Conservation (phyloP, 495 filamentous ascomycete species). For the Aspergillus homomorphus region DNA sequence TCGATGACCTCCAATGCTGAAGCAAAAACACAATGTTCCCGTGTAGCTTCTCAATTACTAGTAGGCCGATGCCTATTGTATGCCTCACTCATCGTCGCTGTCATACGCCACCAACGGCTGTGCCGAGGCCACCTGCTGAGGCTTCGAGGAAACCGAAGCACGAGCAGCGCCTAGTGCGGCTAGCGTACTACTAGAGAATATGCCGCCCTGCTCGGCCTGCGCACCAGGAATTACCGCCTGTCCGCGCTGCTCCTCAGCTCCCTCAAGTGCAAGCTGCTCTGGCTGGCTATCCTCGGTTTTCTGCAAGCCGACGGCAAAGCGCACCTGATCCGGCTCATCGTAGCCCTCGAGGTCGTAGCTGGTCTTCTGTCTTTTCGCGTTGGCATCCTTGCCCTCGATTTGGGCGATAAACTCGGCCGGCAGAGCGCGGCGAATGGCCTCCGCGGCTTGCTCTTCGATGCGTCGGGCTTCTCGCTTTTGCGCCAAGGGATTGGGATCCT, state of each 20-base stretch:
- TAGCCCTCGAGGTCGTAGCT: constrained; percentile 87
- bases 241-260: constrained; percentile 40
- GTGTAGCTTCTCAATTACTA: too few relatives aligned
- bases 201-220: constrained; percentile 49
- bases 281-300: background rate
- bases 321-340: constrained; percentile 91
- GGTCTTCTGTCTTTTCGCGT: constrained; percentile 79
- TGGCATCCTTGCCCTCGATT: constrained; percentile 85
- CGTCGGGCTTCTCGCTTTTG: constrained; percentile 86
- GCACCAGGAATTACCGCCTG: constrained; percentile 14
- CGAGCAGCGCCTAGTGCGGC: constrained; percentile 42
- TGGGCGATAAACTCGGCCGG: constrained; percentile 90
- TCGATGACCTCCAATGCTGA: too few relatives aligned
- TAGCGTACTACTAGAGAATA: constrained; percentile 78
- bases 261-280: constrained; percentile 17
- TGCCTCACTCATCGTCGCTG: background rate
- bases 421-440: constrained; percentile 86
- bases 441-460: constrained; percentile 97
- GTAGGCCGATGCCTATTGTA: too few relatives aligned
- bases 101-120: background rate
- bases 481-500: constrained; percentile 92
- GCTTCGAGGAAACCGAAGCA: background rate
- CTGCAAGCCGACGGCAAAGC: constrained; percentile 54
- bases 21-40: too few relatives aligned
- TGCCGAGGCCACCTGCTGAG: background rate